Conservation (phyloP, 192 early-diverging fungal species). For the Backusella australiensis region DNA sequence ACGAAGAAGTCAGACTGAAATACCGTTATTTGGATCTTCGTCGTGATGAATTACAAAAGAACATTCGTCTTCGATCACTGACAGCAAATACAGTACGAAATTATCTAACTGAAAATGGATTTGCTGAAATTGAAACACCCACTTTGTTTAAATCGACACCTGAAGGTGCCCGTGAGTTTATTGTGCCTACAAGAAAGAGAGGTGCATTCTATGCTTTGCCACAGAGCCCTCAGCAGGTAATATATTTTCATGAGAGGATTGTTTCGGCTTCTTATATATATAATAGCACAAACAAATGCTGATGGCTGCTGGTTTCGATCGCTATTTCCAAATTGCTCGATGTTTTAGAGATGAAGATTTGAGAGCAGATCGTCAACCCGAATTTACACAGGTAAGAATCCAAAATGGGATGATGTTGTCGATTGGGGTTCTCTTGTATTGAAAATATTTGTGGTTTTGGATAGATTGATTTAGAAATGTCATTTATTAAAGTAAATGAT, state of each 20-base stretch:
- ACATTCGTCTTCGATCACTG: slow-evolving; percentile 67
- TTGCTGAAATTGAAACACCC: slow-evolving; percentile 93
- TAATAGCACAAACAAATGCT: slow-evolving; percentile 72
- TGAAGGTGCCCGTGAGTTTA: slow-evolving; percentile 90
- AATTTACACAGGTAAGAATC: slow-evolving; percentile 81
- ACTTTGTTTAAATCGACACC: slow-evolving; percentile 89
- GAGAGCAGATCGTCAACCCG: slow-evolving; percentile 87
- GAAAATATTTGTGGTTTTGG: background rate
- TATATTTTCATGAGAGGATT: background rate
- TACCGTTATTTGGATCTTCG: slow-evolving; percentile 84
- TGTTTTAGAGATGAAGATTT: slow-evolving; percentile 92
- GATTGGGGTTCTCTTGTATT: background rate
- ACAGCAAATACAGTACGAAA: slow-evolving; percentile 66
- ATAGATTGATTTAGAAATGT: slow-evolving; percentile 89
- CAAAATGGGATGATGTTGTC: background rate
- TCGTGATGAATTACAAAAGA: slow-evolving; percentile 69
- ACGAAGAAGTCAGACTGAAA: slow-evolving; percentile 73
- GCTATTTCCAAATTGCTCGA: slow-evolving; percentile 90
- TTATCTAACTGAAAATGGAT: slow-evolving; percentile 65
- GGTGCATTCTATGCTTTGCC: slow-evolving; percentile 85
- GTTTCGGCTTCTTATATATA: background rate
- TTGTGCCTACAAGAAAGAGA: slow-evolving; percentile 82
- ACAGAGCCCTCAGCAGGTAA: slow-evolving; percentile 87
- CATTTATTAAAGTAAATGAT: slow-evolving; percentile 71
- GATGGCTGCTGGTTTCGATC: slow-evolving; percentile 87